A percentile compares a stretch with the other conserved stretches of the same genome.
These are phyloP conservation scores for Zizania palustris DNA, from an alignment of 202 grass and related monocot species.

Conservation along the genomic window DNA sequence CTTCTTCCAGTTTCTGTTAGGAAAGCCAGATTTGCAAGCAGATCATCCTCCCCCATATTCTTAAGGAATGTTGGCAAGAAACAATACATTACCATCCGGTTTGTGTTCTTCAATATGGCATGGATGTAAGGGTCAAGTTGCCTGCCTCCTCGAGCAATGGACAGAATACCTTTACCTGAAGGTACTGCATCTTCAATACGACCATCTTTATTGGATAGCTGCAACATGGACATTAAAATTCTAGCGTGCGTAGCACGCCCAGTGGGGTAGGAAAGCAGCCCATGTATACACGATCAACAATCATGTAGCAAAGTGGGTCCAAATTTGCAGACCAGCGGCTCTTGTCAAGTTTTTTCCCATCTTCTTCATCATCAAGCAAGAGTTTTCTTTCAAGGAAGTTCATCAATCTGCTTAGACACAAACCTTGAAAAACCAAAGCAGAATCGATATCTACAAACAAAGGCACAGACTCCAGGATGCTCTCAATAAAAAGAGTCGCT, in stretches of 20 bases:
- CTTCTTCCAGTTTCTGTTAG: slow-evolving; percentile 64
- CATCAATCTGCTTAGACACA: slow-evolving; percentile 96
- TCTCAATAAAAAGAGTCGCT: slow-evolving; percentile 79
- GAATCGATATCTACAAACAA: slow-evolving; percentile 87
- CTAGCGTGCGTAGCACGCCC: slow-evolving; percentile 73
- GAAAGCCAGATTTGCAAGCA: slow-evolving; percentile 78
- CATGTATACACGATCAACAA: slow-evolving; percentile 93
- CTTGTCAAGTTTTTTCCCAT: slow-evolving; percentile 90
- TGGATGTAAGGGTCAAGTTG: slow-evolving; percentile 92
- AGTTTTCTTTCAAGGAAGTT: slow-evolving; percentile 96
- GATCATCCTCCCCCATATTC: slow-evolving; percentile 84
- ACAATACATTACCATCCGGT: slow-evolving; percentile 96
- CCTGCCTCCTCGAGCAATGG: slow-evolving; percentile 79
- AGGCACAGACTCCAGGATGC: slow-evolving; percentile 81
- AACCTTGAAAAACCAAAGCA: slow-evolving; percentile 86
- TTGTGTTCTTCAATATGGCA: slow-evolving; percentile 95
- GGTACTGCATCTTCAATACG: slow-evolving; percentile 86
- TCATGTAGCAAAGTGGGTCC: slow-evolving; percentile 92
- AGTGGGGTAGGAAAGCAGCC: slow-evolving; percentile 87
- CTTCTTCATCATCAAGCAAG: slow-evolving; percentile 89
- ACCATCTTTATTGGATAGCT: slow-evolving; percentile 94
- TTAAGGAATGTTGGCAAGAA: slow-evolving; percentile 87
- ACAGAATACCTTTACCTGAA: slow-evolving; percentile 89
- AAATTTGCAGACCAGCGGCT: slow-evolving; percentile 88
- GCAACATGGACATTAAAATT: slow-evolving; percentile 97